A percentile compares a stretch with the other conserved stretches of the same genome.
These are phyloP conservation scores for Acorus calamus DNA, from an alignment of 106 monocot genomes.

Conservation along the genomic window DNA sequence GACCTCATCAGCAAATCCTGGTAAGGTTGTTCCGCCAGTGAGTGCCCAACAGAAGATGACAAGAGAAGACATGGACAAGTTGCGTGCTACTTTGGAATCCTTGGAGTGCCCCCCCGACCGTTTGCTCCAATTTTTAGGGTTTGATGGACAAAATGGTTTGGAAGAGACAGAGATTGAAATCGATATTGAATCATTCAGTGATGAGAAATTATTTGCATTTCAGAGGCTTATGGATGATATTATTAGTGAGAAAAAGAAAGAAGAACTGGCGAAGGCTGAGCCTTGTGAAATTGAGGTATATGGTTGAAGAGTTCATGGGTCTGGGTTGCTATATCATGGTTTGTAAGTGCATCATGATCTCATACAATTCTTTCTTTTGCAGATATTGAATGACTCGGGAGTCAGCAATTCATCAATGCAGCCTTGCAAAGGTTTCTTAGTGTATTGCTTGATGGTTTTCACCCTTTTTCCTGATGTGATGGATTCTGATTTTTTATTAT, in stretches of 20 bases:
- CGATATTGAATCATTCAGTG: constrained; percentile 16
- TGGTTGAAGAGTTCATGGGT: neutral
- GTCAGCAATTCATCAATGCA: constrained; percentile 20
- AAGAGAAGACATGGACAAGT: constrained; percentile 4
- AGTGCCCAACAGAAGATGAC: constrained; percentile 8
- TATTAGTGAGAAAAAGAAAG: neutral
- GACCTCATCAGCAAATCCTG: constrained; percentile 1
- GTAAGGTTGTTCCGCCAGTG: neutral
- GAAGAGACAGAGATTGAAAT: constrained; percentile 24
- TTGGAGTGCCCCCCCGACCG: constrained; percentile 6
- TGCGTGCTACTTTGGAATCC: constrained; percentile 13
- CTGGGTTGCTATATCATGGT: neutral
- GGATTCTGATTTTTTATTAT: too few relatives aligned
- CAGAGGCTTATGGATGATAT: constrained; percentile 13
- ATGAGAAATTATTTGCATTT: constrained; percentile 20
- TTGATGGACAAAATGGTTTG: constrained; percentile 1
- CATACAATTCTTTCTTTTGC: neutral
- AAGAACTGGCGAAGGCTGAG: constrained; percentile 2
- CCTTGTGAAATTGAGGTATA: constrained; percentile 14
- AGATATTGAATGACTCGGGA: constrained; percentile 17
- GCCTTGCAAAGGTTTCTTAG: constrained; percentile 5
- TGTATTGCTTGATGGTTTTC: neutral
- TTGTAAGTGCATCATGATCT: too few relatives aligned
- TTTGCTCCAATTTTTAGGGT: constrained; percentile 13
- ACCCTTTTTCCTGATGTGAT: too few relatives aligned